Conservation (phyloP, 139 green algal species). For the Picochlorum sp. region DNA sequence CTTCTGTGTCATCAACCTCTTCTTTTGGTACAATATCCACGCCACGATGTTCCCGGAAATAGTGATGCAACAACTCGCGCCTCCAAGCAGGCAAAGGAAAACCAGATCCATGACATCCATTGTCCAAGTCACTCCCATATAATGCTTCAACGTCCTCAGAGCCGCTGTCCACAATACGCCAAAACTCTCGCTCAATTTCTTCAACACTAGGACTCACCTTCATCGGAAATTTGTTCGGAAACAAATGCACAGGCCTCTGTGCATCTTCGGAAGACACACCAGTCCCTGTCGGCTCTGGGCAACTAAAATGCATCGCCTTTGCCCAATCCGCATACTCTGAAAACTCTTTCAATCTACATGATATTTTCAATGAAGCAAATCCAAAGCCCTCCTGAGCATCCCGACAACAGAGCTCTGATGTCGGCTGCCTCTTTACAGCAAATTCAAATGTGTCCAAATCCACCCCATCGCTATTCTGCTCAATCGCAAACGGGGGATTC, state of each 20-base stretch:
- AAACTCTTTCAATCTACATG: conserved; percentile 64
- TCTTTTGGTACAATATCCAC: neutral
- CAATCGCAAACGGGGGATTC: conserved; percentile 43
- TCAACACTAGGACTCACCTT: conserved; percentile 33
- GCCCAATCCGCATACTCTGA: conserved; percentile 58
- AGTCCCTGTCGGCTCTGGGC: conserved; percentile 9
- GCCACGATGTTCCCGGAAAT: conserved; percentile 14
- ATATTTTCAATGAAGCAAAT: conserved; percentile 31
- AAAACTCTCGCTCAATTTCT: conserved; percentile 73
- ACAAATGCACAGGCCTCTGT: conserved; percentile 6
- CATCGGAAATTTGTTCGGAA: conserved; percentile 9
- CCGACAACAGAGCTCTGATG: conserved; percentile 42
- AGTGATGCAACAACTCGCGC: conserved; percentile 33
- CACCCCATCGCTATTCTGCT: conserved; percentile 44
- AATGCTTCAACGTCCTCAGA: conserved; percentile 46
- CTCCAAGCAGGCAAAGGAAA: conserved; percentile 50
- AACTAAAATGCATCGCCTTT: conserved; percentile 53
- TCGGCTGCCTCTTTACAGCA: conserved; percentile 44
- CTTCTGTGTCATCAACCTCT: neutral
- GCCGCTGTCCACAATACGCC: conserved; percentile 60
- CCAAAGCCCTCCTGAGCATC: conserved; percentile 21
- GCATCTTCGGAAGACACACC: neutral
- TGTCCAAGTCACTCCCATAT: conserved; percentile 71
- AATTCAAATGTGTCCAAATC: conserved; percentile 47
- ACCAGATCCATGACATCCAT: conserved; percentile 41